Percentiles rank a stretch among this genome's conserved stretches.
phyloP scores from a whole-genome alignment of 768 basidiomycete genomes.

The Leccinum variicolor region DNA sequence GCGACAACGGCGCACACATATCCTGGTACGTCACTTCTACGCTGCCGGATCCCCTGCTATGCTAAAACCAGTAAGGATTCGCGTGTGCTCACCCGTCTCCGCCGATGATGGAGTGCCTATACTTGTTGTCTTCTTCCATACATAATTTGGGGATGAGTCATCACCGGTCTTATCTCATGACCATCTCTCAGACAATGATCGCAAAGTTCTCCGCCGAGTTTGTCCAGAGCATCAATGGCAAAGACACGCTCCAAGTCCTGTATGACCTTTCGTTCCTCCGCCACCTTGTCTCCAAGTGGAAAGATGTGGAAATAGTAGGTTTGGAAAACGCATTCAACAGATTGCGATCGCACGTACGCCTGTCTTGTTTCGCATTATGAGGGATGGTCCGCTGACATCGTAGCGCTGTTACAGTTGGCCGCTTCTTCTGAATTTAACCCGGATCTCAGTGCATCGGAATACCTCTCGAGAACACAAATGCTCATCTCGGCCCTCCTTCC shows the following conservation, averaged over 20 bases:
- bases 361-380: slow-evolving; percentile 2
- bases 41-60: slow-evolving; percentile 1
- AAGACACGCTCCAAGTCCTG: slow-evolving; percentile 31
- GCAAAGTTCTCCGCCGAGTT: slow-evolving; percentile 34
- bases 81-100: slow-evolving; percentile 45
- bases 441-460: slow-evolving; percentile 36
- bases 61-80: slow-evolving; percentile 18
- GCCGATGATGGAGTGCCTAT: slow-evolving; percentile 50
- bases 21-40: slow-evolving; percentile 11
- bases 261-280: slow-evolving; percentile 51
- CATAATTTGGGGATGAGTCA: slow-evolving; percentile 53
- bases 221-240: slow-evolving; percentile 30
- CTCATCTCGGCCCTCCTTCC: slow-evolving; percentile 61
- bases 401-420: slow-evolving; percentile 12
- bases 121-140: slow-evolving; percentile 50
- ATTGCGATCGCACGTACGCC: slow-evolving; percentile 27
- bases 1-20: slow-evolving; percentile 1
- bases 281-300: slow-evolving; percentile 37
- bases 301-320: slow-evolving; percentile 6
- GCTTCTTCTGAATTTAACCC: slow-evolving; percentile 13
- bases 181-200: slow-evolving; percentile 40
- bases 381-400: slow-evolving; percentile 1
- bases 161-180: slow-evolving; percentile 32
- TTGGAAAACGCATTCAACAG: slow-evolving; percentile 30
- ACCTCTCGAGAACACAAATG: slow-evolving; percentile 55